These are phyloP conservation scores for Xylaria sp. DNA, from an alignment of 2,329 filamentous ascomycete species.

Conservation along the genomic window DNA sequence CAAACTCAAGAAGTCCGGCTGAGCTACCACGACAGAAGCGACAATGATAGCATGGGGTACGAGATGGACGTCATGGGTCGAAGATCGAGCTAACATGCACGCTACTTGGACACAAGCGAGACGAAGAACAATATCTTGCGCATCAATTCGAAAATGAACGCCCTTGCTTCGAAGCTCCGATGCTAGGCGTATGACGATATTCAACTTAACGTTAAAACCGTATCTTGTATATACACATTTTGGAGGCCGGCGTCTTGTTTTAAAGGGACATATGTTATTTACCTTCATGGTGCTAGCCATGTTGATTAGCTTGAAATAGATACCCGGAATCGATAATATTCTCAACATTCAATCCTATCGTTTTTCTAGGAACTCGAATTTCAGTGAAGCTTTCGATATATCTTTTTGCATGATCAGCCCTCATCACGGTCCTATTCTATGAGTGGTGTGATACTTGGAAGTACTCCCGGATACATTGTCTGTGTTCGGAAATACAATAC, in stretches of 20 bases:
- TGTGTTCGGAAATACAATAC: not conserved
- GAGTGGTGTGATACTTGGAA: not conserved
- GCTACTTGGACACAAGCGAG: slow-evolving; percentile 8
- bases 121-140: not conserved
- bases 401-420: not conserved
- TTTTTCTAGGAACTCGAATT: not conserved
- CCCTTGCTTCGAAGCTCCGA: not conserved
- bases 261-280: not conserved
- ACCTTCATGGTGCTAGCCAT: not conserved
- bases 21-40: slow-evolving; percentile 43
- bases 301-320: not conserved
- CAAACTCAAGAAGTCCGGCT: slow-evolving; percentile 42
- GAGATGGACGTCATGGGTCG: slow-evolving; percentile 40
- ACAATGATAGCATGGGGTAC: slow-evolving; percentile 40
- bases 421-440: not conserved
- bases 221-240: slow-evolving; percentile 19
- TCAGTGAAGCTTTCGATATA: not conserved
- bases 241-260: slow-evolving; percentile 13
- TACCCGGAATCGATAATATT: slow-evolving; percentile 10
- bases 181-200: not conserved
- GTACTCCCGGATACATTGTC: not conserved
- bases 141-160: not conserved
- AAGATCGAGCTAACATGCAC: slow-evolving; percentile 6
- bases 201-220: slow-evolving; percentile 9
- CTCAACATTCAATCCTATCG: not conserved